These are phyloP conservation scores for Teratosphaeria pseudoeucalypti DNA, from an alignment of 2,329 filamentous ascomycete species.

Conservation along the genomic window DNA sequence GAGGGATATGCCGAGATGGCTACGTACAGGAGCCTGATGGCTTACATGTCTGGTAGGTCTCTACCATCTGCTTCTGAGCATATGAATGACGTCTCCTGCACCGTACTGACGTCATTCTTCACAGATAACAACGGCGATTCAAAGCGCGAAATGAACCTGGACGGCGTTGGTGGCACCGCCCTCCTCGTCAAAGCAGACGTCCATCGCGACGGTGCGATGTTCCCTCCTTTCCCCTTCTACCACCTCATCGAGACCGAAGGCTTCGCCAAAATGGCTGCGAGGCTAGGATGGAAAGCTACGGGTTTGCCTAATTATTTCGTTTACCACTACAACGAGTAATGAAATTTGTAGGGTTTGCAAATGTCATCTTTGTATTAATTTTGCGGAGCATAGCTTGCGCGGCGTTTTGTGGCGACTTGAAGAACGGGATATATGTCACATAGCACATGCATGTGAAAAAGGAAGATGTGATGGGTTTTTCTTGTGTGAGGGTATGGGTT, in stretches of 20 bases:
- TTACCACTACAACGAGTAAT: constrained; percentile 15
- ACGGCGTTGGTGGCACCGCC: constrained; percentile 88
- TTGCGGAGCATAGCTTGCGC: background rate
- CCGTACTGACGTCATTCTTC: background rate
- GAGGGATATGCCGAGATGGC: constrained; percentile 91
- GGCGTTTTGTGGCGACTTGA: background rate
- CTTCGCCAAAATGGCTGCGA: constrained; percentile 91
- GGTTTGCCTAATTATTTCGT: constrained; percentile 98
- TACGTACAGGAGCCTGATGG: constrained; percentile 87
- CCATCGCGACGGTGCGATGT: constrained; percentile 96
- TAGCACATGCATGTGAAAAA: background rate
- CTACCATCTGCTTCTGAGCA: background rate
- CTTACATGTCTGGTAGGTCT: constrained; percentile 56
- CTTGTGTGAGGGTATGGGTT: background rate
- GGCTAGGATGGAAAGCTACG: constrained; percentile 73
- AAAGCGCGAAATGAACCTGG: constrained; percentile 50
- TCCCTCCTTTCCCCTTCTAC: constrained; percentile 92
- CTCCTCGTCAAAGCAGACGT: constrained; percentile 93
- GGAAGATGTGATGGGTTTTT: background rate
- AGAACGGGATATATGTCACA: background rate
- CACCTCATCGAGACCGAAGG: constrained; percentile 96
- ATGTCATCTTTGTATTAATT: background rate
- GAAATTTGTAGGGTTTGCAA: background rate
- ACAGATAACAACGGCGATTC: constrained; percentile 22
- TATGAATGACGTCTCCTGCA: constrained; percentile 13